Evolutionary conservation across 2,329 filamentous ascomycete species (phyloP), one percentile per base, ranked within the genome.

Genomic region (Gaeumannomyces tritici): DNA sequence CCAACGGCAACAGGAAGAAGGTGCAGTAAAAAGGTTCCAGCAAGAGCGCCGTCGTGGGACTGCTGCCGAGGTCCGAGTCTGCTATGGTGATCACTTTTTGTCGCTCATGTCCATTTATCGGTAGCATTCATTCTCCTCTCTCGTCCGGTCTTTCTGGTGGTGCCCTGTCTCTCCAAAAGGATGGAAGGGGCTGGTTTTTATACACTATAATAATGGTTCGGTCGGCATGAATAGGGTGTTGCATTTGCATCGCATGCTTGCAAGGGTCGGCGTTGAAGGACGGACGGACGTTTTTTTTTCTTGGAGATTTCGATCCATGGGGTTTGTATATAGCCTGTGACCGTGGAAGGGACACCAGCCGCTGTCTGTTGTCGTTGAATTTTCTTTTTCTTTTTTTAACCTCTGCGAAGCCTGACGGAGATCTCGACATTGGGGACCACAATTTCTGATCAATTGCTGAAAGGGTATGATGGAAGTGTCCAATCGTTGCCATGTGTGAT

Each of bases 1-100:
- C 63, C 42, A 72, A 71, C 59, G 70, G 70, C 47, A 69, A 68
- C 63, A 72, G 70, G 67, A 69, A 68, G 63, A 72, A 70, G 67
- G 62, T 65, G 56, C 65, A 69, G 61, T 71, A 33, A 67, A 33
- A 67, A 63, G 42, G 8, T 8, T 11, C 1, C 1, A n/a, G n/a
- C 42, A 13, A n/a, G 21, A 2, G 9, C 18, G 5, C 3, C 42
- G n/a, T 1, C 6, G 21, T n/a, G 42, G 18, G 42, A n/a, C 18
- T 47, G 21, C 42, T 18, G 15, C 21, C 13, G 8, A 9, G 8
- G 13, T 42, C 35, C 35, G 3, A 4, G 2, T 5, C 8, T 4
- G 13, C 35, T 6, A 6, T 42, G 35, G 18, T 4, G 35, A 42
- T 21, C 21, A 15, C 35, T 18, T 18, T n/a, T n/a, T n/a, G n/a